Evolutionary conservation across 2,329 filamentous ascomycete species (phyloP).

Genomic region (Fusarium sp.): DNA sequence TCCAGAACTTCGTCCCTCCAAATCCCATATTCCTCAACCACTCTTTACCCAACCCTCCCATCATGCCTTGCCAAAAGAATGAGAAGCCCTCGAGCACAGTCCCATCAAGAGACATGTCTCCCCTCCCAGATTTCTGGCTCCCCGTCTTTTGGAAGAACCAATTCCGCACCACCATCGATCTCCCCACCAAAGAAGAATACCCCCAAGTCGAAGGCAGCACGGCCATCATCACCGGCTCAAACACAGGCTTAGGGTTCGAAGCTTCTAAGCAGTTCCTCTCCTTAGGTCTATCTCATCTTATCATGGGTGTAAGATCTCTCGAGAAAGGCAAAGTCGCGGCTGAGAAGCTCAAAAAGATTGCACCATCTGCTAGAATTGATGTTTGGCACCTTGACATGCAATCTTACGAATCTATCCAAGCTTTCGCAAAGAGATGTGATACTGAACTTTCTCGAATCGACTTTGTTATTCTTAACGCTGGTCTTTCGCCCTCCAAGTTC

Average conservation of each 20-base stretch:
- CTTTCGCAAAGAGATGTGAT: constrained; percentile 33
- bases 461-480: constrained; percentile 53
- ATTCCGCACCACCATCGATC: constrained; percentile 39
- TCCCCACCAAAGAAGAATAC: constrained; percentile 33
- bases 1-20: rapidly evolving
- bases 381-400: constrained; percentile 46
- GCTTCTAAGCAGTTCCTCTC: constrained; percentile 41
- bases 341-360: background rate
- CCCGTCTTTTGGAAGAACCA: constrained; percentile 39
- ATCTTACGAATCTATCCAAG: constrained; percentile 42
- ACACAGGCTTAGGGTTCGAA: constrained; percentile 45
- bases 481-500: constrained; percentile 40
- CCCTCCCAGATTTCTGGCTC: constrained; percentile 18
- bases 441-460: constrained; percentile 35
- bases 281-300: constrained; percentile 27
- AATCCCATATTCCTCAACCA: background rate
- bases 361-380: constrained; percentile 34
- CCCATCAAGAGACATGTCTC: constrained; percentile 23
- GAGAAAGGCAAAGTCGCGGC: constrained; percentile 33
- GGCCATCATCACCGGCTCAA: constrained; percentile 45
- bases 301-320: constrained; percentile 36
- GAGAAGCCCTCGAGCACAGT: background rate
- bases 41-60: too few species aligned
- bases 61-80: constrained; percentile 23
- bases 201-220: constrained; percentile 26